Conservation (phyloP, 352 stramenopile genomes). For the Globisporangium sylvaticum region DNA sequence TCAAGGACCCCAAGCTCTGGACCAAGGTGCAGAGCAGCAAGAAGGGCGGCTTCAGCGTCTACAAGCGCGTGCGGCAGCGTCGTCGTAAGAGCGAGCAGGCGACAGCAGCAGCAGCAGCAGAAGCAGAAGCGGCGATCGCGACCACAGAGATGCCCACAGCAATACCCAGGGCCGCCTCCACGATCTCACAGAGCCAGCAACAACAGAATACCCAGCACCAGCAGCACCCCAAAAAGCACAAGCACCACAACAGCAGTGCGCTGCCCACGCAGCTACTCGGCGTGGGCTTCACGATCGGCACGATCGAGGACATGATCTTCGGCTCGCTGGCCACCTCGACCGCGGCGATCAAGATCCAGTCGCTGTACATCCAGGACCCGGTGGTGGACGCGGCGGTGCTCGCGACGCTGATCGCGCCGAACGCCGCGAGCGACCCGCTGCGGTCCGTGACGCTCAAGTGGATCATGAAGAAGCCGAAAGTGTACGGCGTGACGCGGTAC, state of each 20-base stretch:
- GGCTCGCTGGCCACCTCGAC: constrained; percentile 15
- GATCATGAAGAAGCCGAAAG: constrained; percentile 19
- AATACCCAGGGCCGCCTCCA: neutral
- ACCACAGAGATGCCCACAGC: neutral
- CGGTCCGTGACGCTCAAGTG: constrained; percentile 22
- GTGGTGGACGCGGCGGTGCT: constrained; percentile 21
- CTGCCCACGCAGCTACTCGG: constrained; percentile 24
- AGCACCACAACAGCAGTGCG: neutral
- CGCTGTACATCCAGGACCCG: constrained; percentile 19
- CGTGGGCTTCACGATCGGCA: constrained; percentile 18
- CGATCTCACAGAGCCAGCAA: neutral
- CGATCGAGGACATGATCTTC: constrained; percentile 25
- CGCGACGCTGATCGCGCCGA: constrained; percentile 14
- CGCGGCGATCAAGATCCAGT: constrained; percentile 23
- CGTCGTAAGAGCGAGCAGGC: neutral
- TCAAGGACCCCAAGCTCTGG: constrained; percentile 17
- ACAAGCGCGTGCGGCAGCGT: constrained; percentile 13
- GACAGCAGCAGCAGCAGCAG: neutral
- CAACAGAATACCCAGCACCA: neutral
- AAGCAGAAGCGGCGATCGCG: neutral
- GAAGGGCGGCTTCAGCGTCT: constrained; percentile 16
- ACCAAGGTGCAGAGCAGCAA: constrained; percentile 16
- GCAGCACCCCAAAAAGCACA: neutral
- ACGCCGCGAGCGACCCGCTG: constrained; percentile 11
- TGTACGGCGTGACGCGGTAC: constrained; percentile 18